Conservation (phyloP, 2,329 filamentous ascomycete species). For the Escovopsis sp. region DNA sequence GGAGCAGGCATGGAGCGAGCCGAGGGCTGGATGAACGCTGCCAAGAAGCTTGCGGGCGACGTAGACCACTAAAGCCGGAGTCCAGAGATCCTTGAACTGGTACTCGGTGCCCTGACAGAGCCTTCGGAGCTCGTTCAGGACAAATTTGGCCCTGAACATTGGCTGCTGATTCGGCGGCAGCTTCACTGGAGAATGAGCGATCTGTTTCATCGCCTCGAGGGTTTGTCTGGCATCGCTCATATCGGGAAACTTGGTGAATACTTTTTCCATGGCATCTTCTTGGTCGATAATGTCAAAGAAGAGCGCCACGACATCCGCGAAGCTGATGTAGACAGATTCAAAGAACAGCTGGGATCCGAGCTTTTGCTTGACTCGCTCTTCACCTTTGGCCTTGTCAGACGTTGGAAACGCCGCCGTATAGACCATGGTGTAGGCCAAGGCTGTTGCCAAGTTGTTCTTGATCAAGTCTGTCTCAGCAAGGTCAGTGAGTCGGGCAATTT, state of each 20-base stretch:
- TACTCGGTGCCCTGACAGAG: conserved; percentile 61
- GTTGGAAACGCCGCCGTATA: conserved; percentile 26
- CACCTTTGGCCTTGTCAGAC: conserved; percentile 36
- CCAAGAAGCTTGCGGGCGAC: conserved; percentile 67
- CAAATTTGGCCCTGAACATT: conserved; percentile 63
- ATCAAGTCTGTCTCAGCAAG: conserved; percentile 43
- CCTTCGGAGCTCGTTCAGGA: conserved; percentile 61
- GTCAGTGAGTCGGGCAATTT: conserved; percentile 44
- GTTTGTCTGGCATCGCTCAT: conserved; percentile 47
- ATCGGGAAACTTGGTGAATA: conserved; percentile 43
- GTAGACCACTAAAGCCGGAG: conserved; percentile 55
- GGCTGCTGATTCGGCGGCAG: conserved; percentile 76
- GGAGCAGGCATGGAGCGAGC: conserved; percentile 73
- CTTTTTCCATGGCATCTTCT: conserved; percentile 57
- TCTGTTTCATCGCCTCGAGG: conserved; percentile 53
- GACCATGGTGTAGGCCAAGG: conserved; percentile 71
- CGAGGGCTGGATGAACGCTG: conserved; percentile 67
- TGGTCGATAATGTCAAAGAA: conserved; percentile 68
- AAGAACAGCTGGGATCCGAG: conserved; percentile 54
- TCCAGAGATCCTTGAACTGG: conserved; percentile 56
- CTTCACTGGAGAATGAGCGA: conserved; percentile 48
- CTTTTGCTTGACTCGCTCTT: conserved; percentile 51
- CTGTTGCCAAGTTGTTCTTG: conserved; percentile 56
- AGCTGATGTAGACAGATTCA: conserved; percentile 49
- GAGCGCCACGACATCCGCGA: conserved; percentile 61